Base-by-base conservation (phyloP, 305 asterid species). In the Petunia hybrid region DNA sequence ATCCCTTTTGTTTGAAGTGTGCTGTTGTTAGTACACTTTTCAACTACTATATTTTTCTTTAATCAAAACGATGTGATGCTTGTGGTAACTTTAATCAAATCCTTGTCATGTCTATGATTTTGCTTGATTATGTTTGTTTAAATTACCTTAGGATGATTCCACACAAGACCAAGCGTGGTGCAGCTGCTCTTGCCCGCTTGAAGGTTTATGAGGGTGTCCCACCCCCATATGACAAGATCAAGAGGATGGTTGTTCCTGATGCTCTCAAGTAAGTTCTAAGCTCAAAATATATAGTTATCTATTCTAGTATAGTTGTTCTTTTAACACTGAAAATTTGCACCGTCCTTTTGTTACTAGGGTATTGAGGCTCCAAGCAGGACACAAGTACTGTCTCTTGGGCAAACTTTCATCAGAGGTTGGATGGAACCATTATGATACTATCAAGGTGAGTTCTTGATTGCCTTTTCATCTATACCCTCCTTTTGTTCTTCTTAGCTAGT, bases 121-220 rank as follows among this genome's bases (percentile, higher is more conserved):
- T 51, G 8, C 35, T 63, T 73, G 61, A 73, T 36, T 73, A 51
- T 6, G 14, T 73, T 63, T 73, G 63, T 73, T 71, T 22, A 22
- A 22, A 22, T 51, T 57, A 73, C 36, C 48, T 13, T 74, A 95
- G 99, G 79, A 95, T 95, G 99, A 95, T 95, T 79, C 99, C 99
- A 38, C 99, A 95, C 90, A 95, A 95, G 94, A 94, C 98, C 22
- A 95, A 95, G 87, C 86, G 99, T 3, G 99, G 99, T 43, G 99
- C 91, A 38, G 99, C 98, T 60, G 99, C 99, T 12, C 98, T 95
- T 82, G 97, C 94, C 46, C 94, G 97, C 41, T 80, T 95, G 95
- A 93, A 95, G 91, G 98, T 92, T 53, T 95, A 76, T 0, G 99
- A 95, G 91, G 99, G 98, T 76, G 82, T 93, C 0, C 99, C 99